phyloP scores from a whole-genome alignment of 1,139 yeast species.

The Yamadazyma epiphylla region DNA sequence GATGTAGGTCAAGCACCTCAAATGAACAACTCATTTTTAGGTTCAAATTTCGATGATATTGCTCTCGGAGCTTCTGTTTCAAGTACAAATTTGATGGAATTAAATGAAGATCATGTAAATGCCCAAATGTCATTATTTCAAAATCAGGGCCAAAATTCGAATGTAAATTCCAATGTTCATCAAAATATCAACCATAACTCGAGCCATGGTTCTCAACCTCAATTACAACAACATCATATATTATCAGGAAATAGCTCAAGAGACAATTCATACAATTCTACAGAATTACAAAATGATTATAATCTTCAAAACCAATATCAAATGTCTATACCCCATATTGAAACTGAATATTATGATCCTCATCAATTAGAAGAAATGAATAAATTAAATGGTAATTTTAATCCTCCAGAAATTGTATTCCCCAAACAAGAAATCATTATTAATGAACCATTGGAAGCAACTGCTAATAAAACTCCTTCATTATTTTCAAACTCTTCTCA shows the following conservation, averaged over 20 bases:
- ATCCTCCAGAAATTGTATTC: slow-evolving; percentile 25
- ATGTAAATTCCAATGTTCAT: slow-evolving; percentile 4
- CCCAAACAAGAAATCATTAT: slow-evolving; percentile 5
- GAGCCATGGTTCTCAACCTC: slow-evolving; percentile 1
- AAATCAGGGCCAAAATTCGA: background rate
- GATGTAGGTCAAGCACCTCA: slow-evolving; percentile 1
- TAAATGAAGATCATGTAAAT: slow-evolving; percentile 4
- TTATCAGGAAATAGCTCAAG: background rate
- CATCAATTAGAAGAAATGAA: slow-evolving; percentile 14
- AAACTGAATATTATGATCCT: slow-evolving; percentile 10
- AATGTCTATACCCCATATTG: background rate
- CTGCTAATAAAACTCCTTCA: slow-evolving; percentile 36
- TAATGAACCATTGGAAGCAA: slow-evolving; percentile 4
- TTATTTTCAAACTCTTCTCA: slow-evolving; percentile 33
- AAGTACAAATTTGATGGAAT: slow-evolving; percentile 26
- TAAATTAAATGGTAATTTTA: slow-evolving; percentile 22
- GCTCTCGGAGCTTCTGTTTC: slow-evolving; percentile 41
- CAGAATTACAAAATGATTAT: background rate
- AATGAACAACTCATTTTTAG: slow-evolving; percentile 9
- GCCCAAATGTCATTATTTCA: background rate
- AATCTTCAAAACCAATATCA: slow-evolving; percentile 12
- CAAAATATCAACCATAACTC: slow-evolving; percentile 1
- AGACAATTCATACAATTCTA: background rate
- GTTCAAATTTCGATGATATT: slow-evolving; percentile 30
- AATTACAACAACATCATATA: slow-evolving; percentile 2